phyloP scores from a whole-genome alignment of 495 filamentous ascomycete genomes.

The Penicillium atrosanguineum region DNA sequence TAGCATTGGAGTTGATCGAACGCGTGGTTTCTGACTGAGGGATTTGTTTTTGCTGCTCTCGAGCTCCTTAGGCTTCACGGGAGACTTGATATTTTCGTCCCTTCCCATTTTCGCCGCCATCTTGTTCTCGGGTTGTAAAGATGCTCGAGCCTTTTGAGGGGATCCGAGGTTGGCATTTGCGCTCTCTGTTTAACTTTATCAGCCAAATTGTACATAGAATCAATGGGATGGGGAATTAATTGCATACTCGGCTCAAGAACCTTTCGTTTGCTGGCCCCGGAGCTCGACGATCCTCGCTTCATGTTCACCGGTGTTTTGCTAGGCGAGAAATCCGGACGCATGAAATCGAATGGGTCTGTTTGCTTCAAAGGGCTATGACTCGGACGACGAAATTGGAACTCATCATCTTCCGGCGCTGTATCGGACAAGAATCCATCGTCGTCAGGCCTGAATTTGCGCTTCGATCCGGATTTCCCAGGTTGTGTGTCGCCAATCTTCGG shows the following conservation, averaged over 20 bases:
- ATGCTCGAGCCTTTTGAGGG: slow-evolving; percentile 23
- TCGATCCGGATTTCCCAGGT: slow-evolving; percentile 49
- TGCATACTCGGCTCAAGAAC: slow-evolving; percentile 60
- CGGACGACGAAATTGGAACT: slow-evolving; percentile 49
- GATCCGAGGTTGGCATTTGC: slow-evolving; percentile 46
- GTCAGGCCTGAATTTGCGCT: slow-evolving; percentile 61
- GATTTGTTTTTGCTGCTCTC: slow-evolving; percentile 6
- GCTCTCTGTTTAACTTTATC: slow-evolving; percentile 45
- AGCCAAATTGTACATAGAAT: slow-evolving; percentile 8
- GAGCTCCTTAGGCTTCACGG: slow-evolving; percentile 14
- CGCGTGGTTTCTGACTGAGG: slow-evolving; percentile 11
- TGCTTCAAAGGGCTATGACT: slow-evolving; percentile 13
- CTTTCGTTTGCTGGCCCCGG: slow-evolving; percentile 38
- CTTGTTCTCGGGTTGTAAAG: slow-evolving; percentile 15
- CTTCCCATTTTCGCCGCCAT: slow-evolving; percentile 2
- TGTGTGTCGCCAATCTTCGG: slow-evolving; percentile 1
- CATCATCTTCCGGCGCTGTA: slow-evolving; percentile 33
- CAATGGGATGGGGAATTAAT: background rate
- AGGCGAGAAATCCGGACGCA: slow-evolving; percentile 14
- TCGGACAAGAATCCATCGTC: slow-evolving; percentile 36
- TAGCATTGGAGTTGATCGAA: background rate
- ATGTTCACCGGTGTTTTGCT: slow-evolving; percentile 19
- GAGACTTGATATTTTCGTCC: slow-evolving; percentile 17
- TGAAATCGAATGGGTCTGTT: slow-evolving; percentile 3
- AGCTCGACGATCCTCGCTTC: slow-evolving; percentile 14